Percentiles rank a stretch among this genome's conserved stretches.
phyloP scores from a whole-genome alignment of 805 yeast genomes.

The Millerozyma acaciae region DNA sequence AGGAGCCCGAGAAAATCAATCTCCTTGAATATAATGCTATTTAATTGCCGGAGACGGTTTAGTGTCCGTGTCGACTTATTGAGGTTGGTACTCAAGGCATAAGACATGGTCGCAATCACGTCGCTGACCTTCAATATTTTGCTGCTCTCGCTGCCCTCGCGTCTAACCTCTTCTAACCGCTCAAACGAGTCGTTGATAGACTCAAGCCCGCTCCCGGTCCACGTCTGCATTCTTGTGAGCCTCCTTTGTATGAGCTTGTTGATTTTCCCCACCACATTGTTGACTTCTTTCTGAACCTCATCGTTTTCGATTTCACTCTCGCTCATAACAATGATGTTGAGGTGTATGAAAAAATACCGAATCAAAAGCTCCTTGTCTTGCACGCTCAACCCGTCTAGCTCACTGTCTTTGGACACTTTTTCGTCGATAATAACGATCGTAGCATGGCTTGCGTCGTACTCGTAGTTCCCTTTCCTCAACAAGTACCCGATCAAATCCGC shows the following conservation, averaged over 20 bases:
- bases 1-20: slow-evolving; percentile 30
- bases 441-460: slow-evolving; percentile 30
- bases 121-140: slow-evolving; percentile 12
- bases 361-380: slow-evolving; percentile 29
- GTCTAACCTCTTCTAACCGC: background rate
- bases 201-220: slow-evolving; percentile 37
- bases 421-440: slow-evolving; percentile 23
- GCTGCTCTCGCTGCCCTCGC: too few relatives aligned
- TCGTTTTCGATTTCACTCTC: slow-evolving; percentile 2
- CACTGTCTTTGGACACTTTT: slow-evolving; percentile 3
- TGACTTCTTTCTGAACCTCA: slow-evolving; percentile 4
- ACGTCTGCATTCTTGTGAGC: slow-evolving; percentile 37
- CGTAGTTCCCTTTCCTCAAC: slow-evolving; percentile 30
- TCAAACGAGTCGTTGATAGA: slow-evolving; percentile 17
- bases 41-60: slow-evolving; percentile 19
- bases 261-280: slow-evolving; percentile 19
- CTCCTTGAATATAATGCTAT: slow-evolving; percentile 21
- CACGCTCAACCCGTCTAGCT: slow-evolving; percentile 21
- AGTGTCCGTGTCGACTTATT: slow-evolving; percentile 22
- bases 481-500: slow-evolving; percentile 18
- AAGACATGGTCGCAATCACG: slow-evolving; percentile 36
- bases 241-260: slow-evolving; percentile 25
- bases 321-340: slow-evolving; percentile 27
- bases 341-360: slow-evolving; percentile 35
- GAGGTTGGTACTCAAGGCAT: slow-evolving; percentile 20